Evolutionary conservation across 306 rosid species (phyloP), one percentile per base, ranked within the genome.

Genomic region (Gynostemma pentaphyllum): DNA sequence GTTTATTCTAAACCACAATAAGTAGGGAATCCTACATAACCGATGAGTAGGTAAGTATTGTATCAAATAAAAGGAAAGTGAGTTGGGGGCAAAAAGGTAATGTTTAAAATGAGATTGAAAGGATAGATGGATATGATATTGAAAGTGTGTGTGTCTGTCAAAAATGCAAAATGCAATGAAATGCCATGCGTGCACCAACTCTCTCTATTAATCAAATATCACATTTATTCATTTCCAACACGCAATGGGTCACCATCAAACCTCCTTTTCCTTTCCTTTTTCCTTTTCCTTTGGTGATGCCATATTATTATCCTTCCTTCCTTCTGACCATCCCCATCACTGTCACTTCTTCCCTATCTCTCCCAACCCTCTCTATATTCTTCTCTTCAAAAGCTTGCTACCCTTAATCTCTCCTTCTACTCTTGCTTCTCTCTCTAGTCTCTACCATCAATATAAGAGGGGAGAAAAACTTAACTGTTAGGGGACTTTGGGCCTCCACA

Each of bases 61-160:
- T n/a, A n/a, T n/a, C n/a, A n/a, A n/a, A n/a, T n/a, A n/a, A n/a
- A n/a, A n/a, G n/a, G n/a, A n/a, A n/a, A n/a, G n/a, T n/a, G 37
- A 27, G 40, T 10, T 68, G 45, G 44, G 23, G 72, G 69, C 14
- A 62, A 60, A 71, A 62, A 69, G 83, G 80, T 66, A 47, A 73
- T 64, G 83, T 81, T 79, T 51, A 45, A 76, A 78, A 68, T 72
- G 66, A 66, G 76, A 68, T 42, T 63, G 79, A 66, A 54, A 64
- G 70, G 70, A 77, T 53, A 45, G 80, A 78, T 55, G 71, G 50
- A 72, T 71, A 49, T 70, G n/a, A n/a, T n/a, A n/a, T n/a, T n/a
- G n/a, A n/a, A n/a, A n/a, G n/a, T n/a, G n/a, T n/a, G n/a, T 70
- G 49, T 73, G 73, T 77, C 73, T 29, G 48, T 52, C 70, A 48